These are phyloP conservation scores for Begonia peltatifolia DNA, from an alignment of 306 rosid species.

Conservation along the genomic window DNA sequence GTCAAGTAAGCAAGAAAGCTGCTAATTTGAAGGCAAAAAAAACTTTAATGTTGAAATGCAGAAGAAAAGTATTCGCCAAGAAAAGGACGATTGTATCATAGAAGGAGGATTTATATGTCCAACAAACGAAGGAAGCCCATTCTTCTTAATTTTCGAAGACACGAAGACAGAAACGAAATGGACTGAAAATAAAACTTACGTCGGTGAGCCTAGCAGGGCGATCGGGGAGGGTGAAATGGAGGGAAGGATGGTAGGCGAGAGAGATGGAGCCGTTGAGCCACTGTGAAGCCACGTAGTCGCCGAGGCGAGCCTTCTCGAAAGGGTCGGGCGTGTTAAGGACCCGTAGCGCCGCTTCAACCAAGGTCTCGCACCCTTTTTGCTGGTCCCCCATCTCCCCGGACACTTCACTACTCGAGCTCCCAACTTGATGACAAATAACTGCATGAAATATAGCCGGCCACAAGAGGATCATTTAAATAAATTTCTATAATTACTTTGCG, in stretches of 20 bases:
- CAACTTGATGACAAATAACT: no score
- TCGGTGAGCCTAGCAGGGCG: constrained; percentile 69
- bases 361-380: constrained; percentile 15
- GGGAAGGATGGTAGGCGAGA: constrained; percentile 30
- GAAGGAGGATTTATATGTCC: no score
- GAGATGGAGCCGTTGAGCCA: constrained; percentile 57
- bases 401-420: no score
- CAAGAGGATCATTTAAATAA: no score
- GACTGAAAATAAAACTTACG: constrained; percentile 8
- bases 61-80: no score
- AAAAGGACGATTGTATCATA: no score
- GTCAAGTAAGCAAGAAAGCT: neutral
- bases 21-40: neutral
- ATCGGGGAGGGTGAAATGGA: constrained; percentile 40
- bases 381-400: neutral
- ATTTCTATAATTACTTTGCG: no score
- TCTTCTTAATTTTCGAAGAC: no score
- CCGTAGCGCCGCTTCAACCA: constrained; percentile 65
- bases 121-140: no score
- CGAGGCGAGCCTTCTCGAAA: constrained; percentile 65
- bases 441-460: no score
- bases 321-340: constrained; percentile 73
- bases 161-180: neutral
- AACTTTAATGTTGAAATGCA: no score
- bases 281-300: constrained; percentile 44